Evolutionary conservation across 2,329 filamentous ascomycete genomes (phyloP).

Genomic region (Aspergillus quadricinctus): DNA sequence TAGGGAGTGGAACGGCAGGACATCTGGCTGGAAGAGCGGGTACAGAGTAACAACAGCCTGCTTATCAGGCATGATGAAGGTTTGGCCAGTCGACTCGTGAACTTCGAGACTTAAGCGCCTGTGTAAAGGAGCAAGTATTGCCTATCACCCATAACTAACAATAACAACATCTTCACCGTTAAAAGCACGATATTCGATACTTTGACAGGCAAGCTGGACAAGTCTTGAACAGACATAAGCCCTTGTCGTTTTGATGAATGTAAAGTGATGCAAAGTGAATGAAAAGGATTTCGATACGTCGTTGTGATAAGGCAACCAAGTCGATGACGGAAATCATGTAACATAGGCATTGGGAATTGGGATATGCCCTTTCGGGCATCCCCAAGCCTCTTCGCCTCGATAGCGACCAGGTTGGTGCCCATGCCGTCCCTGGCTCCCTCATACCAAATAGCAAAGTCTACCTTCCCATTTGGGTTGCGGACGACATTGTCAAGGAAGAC

Average conservation of each 20-base stretch:
- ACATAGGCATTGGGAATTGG: too few relatives aligned
- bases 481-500: too few relatives aligned
- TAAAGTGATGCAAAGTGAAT: too few relatives aligned
- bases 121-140: not conserved
- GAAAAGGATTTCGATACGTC: not conserved
- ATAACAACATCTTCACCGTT: not conserved
- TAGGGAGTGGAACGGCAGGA: constrained; percentile 29
- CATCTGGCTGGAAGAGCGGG: constrained; percentile 22
- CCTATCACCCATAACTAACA: not conserved
- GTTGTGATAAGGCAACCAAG: not conserved
- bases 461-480: too few relatives aligned
- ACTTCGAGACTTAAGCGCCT: not conserved
- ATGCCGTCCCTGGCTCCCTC: too few relatives aligned
- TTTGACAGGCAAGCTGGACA: not conserved
- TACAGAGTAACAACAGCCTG: constrained; percentile 30
- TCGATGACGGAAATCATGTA: not conserved
- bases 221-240: not conserved
- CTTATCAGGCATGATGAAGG: constrained; percentile 19
- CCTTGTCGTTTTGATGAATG: not conserved
- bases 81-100: not conserved
- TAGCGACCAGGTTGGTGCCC: too few relatives aligned
- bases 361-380: too few relatives aligned
- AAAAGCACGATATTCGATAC: not conserved
- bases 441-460: too few relatives aligned
- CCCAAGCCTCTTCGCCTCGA: too few relatives aligned